Evolutionary conservation across 1,284 basidiomycete species (phyloP), one percentile per base, ranked within the genome.

Genomic region (Cutaneotrichosporon arboriforme): DNA sequence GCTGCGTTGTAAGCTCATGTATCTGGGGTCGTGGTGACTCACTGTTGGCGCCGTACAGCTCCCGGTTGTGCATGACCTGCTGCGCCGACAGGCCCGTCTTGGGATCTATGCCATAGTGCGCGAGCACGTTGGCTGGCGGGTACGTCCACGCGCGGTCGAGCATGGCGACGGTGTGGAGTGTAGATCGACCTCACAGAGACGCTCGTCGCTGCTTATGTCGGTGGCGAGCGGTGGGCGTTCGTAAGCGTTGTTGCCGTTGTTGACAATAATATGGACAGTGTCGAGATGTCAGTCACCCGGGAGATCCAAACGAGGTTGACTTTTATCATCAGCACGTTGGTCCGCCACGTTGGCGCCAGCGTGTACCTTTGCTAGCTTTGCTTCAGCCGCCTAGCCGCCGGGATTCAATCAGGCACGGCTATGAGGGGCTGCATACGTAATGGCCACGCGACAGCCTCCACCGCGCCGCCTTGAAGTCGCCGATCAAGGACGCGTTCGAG

Each of bases 21-120:
- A 7, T 15, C 47, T 49, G n/a, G 5, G 15, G 14, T 15, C 8
- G 3, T 15, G 8, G 3, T 15, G 8, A 69, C 82, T 63, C 56
- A 89, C 90, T 85, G 70, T 94, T 94, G 75, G 81, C 86, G 60
- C 90, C 90, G 70, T 92, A 91, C 15, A 87, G 70, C 64, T 84
- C 80, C 57, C 83, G 83, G 70, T 91, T 87, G 60, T 84, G 83
- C 42, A 78, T 77, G 37, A 83, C 69, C 51, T 72, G 66, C n/a
- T 67, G 60, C 20, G 67, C 67, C 20, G 61, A 62, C 35, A 76
- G 58, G 41, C 74, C 73, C 4, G 57, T 64, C 38, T 69, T 65
- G 4, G 62, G 36, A 15, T 68, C 52, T 10, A 68, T 68, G 4
- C 65, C 63, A 48, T 65, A 76, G 58, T 70, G 68, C 42, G 68